phyloP scores from a whole-genome alignment of 2,329 filamentous ascomycete genomes.

The Madurella mycetomatis region DNA sequence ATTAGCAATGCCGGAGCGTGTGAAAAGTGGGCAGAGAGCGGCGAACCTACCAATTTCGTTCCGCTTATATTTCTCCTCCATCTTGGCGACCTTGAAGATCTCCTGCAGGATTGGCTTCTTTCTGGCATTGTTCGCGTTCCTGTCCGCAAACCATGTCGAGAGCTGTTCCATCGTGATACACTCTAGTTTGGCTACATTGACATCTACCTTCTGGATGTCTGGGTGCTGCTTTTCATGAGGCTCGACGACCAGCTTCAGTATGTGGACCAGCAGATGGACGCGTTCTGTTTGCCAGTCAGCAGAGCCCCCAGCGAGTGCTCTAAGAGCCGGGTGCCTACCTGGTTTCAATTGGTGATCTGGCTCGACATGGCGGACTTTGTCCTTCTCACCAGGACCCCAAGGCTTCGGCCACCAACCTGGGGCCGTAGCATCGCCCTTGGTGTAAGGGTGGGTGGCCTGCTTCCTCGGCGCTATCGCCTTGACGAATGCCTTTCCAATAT shows the following conservation, averaged over 20 bases:
- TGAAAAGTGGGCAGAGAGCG: neutral
- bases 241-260: conserved; percentile 53
- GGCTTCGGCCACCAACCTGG: conserved; percentile 64
- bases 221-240: conserved; percentile 47
- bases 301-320: no score
- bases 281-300: conserved; percentile 43
- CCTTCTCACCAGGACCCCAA: conserved; percentile 46
- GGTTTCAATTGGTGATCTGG: conserved; percentile 68
- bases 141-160: conserved; percentile 55
- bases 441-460: conserved; percentile 70
- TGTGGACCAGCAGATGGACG: conserved; percentile 55
- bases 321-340: conserved; percentile 42
- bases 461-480: conserved; percentile 74
- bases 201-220: conserved; percentile 48
- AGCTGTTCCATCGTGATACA: conserved; percentile 55
- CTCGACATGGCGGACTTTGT: conserved; percentile 63
- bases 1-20: neutral
- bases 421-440: conserved; percentile 56
- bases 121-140: conserved; percentile 47
- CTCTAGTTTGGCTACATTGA: conserved; percentile 54
- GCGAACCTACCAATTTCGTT: conserved; percentile 51
- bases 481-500: conserved; percentile 71
- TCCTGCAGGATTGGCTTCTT: conserved; percentile 56
- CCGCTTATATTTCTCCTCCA: conserved; percentile 52
- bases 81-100: conserved; percentile 56